Conservation (phyloP, 139 green algal species). For the Micractinium conductrix region DNA sequence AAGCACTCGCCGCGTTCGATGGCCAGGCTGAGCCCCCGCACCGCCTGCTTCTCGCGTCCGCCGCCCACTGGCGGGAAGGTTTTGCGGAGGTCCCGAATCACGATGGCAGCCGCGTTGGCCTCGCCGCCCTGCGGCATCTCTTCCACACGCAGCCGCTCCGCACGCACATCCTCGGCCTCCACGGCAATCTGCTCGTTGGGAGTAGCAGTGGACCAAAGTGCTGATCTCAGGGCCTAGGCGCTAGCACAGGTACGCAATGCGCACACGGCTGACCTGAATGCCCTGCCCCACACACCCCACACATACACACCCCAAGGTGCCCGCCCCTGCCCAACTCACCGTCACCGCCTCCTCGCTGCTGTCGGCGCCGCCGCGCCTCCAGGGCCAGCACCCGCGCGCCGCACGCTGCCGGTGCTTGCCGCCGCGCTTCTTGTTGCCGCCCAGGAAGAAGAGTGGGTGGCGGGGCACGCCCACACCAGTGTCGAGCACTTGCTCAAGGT, state of each 20-base stretch:
- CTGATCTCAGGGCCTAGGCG: too few relatives aligned
- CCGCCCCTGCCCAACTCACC: background rate
- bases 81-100: constrained; percentile 81
- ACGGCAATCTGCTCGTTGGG: constrained; percentile 35
- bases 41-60: constrained; percentile 60
- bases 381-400: background rate
- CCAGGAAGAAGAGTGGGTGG: constrained; percentile 94
- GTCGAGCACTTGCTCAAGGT: constrained; percentile 81
- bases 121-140: constrained; percentile 2
- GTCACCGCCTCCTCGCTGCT: background rate
- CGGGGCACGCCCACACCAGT: constrained; percentile 75
- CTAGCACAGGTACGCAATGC: too few relatives aligned
- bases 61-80: constrained; percentile 73
- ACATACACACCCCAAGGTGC: background rate
- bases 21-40: constrained; percentile 65
- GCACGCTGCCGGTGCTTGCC: background rate
- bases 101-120: constrained; percentile 65
- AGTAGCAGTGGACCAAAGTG: too few relatives aligned
- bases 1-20: constrained; percentile 83
- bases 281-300: too few relatives aligned
- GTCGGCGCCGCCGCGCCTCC: background rate
- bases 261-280: too few relatives aligned
- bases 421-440: constrained; percentile 11
- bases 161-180: constrained; percentile 53
- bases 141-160: constrained; percentile 51